phyloP scores from a whole-genome alignment of 2,329 filamentous ascomycete species.

The Sporothrix phasma region DNA sequence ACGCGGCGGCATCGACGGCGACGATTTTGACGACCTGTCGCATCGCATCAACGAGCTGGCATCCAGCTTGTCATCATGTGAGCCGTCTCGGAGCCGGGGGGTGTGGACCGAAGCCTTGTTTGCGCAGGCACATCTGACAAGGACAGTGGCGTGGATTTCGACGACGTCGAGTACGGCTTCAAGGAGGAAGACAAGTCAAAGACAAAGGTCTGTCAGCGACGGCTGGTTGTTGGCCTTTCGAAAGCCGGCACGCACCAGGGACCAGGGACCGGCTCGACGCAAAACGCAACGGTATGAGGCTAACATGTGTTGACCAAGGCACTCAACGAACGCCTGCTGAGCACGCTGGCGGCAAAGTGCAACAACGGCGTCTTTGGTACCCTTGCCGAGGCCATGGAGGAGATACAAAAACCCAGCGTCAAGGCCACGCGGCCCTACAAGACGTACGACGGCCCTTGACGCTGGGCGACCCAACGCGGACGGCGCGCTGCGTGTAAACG shows the following conservation, averaged over 20 bases:
- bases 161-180: constrained; percentile 78
- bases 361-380: constrained; percentile 66
- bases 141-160: constrained; percentile 77
- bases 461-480: constrained; percentile 67
- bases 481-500: constrained; percentile 67
- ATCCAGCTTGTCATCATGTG: constrained; percentile 75
- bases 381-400: constrained; percentile 71
- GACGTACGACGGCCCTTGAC: constrained; percentile 72
- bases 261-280: no score
- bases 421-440: constrained; percentile 68
- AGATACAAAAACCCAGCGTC: constrained; percentile 65
- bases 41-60: constrained; percentile 61
- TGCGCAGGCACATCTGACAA: not conserved
- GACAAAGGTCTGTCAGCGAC: not conserved
- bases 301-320: constrained; percentile 30
- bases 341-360: constrained; percentile 55
- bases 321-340: constrained; percentile 64
- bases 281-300: no score
- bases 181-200: constrained; percentile 79
- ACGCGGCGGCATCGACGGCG: constrained; percentile 58
- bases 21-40: constrained; percentile 60
- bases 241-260: no score
- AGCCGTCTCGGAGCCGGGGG: no score
- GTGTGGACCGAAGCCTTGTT: no score
- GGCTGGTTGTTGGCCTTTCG: no score